Evolutionary conservation across 2,329 filamentous ascomycete species (phyloP).

Genomic region (Cryoendolithus antarcticus): DNA sequence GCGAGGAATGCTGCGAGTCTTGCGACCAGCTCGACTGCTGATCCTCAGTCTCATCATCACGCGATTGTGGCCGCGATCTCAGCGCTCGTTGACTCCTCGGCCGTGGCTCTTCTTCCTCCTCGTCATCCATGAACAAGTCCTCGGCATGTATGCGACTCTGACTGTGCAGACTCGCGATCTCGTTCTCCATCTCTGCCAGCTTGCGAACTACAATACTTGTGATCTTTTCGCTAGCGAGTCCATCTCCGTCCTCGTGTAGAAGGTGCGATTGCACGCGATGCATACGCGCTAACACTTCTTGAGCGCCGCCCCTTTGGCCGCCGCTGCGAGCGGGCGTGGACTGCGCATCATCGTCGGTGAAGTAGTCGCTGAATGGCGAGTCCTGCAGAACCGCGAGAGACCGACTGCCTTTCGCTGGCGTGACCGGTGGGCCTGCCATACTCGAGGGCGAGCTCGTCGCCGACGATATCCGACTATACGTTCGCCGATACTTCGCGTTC

Average conservation of each 20-base stretch:
- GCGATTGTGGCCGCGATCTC: too few species aligned
- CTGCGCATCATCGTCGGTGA: slow-evolving; percentile 23
- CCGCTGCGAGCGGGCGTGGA: slow-evolving; percentile 13
- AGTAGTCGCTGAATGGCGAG: slow-evolving; percentile 31
- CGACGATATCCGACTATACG: too few species aligned
- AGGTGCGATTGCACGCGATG: slow-evolving; percentile 25
- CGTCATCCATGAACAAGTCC: slow-evolving; percentile 20
- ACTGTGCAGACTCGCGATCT: slow-evolving; percentile 17
- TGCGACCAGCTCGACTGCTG: not conserved
- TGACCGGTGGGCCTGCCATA: too few species aligned
- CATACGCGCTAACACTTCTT: slow-evolving; percentile 25
- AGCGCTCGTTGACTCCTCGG: too few species aligned
- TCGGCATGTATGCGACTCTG: slow-evolving; percentile 12
- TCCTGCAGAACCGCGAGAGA: slow-evolving; percentile 15
- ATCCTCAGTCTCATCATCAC: slow-evolving; percentile 1
- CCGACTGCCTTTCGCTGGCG: slow-evolving; percentile 14
- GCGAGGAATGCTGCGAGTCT: slow-evolving; percentile 1
- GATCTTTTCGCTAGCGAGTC: slow-evolving; percentile 8
- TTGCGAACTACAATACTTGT: slow-evolving; percentile 17
- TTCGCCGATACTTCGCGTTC: too few species aligned
- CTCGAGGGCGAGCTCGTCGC: too few species aligned
- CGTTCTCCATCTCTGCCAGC: slow-evolving; percentile 21
- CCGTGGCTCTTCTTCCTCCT: too few species aligned
- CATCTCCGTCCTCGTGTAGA: slow-evolving; percentile 15
- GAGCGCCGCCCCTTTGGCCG: slow-evolving; percentile 13